These are phyloP conservation scores for Beta vulgaris DNA, from an alignment of 148 eudicot genomes.

Conservation along the genomic window DNA sequence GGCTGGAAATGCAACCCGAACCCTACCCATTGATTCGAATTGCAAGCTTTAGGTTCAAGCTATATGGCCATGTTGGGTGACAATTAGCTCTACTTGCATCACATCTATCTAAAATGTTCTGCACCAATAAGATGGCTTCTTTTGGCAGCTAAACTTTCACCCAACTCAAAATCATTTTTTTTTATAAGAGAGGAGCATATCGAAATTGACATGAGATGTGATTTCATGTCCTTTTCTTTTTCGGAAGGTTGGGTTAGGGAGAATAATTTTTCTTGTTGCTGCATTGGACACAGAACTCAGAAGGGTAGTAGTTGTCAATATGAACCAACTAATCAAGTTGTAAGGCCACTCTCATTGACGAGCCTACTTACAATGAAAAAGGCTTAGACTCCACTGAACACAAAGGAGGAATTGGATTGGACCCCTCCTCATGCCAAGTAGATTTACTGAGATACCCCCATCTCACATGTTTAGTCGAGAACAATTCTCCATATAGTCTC, in stretches of 20 bases:
- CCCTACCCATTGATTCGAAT: too few species aligned
- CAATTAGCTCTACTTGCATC: background rate
- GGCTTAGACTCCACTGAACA: too few species aligned
- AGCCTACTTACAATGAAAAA: slow-evolving; percentile 7
- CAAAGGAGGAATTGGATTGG: too few species aligned
- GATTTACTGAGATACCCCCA: too few species aligned
- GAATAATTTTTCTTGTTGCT: slow-evolving; percentile 15
- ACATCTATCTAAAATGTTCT: background rate
- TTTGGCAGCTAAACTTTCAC: background rate
- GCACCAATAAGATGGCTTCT: background rate
- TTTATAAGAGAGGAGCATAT: background rate
- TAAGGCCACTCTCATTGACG: background rate
- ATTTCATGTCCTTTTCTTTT: background rate
- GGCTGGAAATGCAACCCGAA: too few species aligned
- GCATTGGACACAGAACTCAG: slow-evolving; percentile 6
- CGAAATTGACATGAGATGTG: background rate
- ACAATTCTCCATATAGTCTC: too few species aligned
- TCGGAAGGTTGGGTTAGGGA: background rate
- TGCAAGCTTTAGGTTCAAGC: too few species aligned
- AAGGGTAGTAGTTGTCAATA: slow-evolving; percentile 3
- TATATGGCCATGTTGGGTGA: background rate
- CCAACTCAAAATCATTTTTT: background rate
- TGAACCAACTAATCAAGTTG: slow-evolving; percentile 1
- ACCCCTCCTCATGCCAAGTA: too few species aligned
- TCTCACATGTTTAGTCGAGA: too few species aligned